Percentiles rank a stretch among this genome's conserved stretches.
Evolutionary conservation across 2,329 filamentous ascomycete species (phyloP).

Genomic region (Aspergillus amoenus): DNA sequence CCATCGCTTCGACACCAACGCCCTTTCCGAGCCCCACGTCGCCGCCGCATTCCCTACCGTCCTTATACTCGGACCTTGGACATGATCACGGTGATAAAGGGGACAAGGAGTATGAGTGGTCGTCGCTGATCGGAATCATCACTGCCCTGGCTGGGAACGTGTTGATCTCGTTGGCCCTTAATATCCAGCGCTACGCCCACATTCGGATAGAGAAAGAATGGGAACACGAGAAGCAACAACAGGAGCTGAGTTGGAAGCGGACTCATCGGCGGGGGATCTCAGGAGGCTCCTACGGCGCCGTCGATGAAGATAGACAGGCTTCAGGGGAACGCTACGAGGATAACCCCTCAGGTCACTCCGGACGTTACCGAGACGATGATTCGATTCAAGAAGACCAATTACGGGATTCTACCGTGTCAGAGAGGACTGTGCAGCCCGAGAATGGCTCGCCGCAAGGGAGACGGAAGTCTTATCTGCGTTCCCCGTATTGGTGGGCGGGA

Average conservation of each 20-base stretch:
- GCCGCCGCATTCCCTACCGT: slow-evolving; percentile 17
- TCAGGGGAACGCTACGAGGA: slow-evolving; percentile 18
- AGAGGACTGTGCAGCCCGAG: slow-evolving; percentile 39
- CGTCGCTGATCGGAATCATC: slow-evolving; percentile 88
- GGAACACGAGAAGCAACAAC: slow-evolving; percentile 56
- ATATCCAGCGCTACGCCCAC: slow-evolving; percentile 95
- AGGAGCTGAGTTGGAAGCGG: slow-evolving; percentile 55
- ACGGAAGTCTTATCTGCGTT: slow-evolving; percentile 76
- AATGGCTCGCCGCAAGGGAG: slow-evolving; percentile 42
- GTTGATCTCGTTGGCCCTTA: slow-evolving; percentile 90
- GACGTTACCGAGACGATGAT: slow-evolving; percentile 32
- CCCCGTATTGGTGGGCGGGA: slow-evolving; percentile 94
- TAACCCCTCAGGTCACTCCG: slow-evolving; percentile 20
- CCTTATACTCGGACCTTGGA: slow-evolving; percentile 16
- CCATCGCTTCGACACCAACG: slow-evolving; percentile 23
- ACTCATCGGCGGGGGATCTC: slow-evolving; percentile 22
- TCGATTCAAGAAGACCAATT: slow-evolving; percentile 39
- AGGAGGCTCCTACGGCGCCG: slow-evolving; percentile 46
- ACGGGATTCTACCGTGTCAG: slow-evolving; percentile 38
- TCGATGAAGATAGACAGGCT: slow-evolving; percentile 22
- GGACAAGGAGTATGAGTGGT: slow-evolving; percentile 59
- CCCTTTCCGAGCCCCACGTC: slow-evolving; percentile 17
- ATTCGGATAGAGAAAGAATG: slow-evolving; percentile 75
- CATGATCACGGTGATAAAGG: slow-evolving; percentile 21
- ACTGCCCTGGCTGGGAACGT: slow-evolving; percentile 92